These are phyloP conservation scores for Scutellospora calospora DNA, from an alignment of 371 early-diverging fungal species.

Conservation along the genomic window DNA sequence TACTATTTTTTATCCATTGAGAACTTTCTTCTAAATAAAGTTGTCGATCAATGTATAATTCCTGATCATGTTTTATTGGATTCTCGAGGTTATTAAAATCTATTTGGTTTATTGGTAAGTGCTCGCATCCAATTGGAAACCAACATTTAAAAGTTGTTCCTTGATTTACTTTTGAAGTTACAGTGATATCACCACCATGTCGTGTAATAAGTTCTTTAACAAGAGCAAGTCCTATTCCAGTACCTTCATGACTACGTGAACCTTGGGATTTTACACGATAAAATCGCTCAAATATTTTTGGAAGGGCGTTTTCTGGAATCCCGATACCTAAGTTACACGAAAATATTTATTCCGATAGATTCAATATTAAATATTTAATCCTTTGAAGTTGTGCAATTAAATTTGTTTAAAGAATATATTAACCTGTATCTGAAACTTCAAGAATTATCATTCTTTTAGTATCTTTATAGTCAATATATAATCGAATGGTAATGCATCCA, in stretches of 20 bases:
- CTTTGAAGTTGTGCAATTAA: too few species aligned
- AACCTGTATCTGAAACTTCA: conserved; percentile 48
- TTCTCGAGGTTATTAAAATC: too few species aligned
- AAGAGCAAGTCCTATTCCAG: conserved; percentile 57
- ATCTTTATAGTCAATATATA: conserved; percentile 46
- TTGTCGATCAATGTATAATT: conserved; percentile 10
- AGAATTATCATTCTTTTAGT: conserved; percentile 46
- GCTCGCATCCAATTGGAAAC: conserved; percentile 50
- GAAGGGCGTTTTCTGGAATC: conserved; percentile 49
- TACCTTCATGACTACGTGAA: conserved; percentile 57
- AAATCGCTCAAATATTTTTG: conserved; percentile 54
- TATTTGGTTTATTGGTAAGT: conserved; percentile 36
- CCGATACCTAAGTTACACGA: conserved; percentile 49
- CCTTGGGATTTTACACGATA: conserved; percentile 54
- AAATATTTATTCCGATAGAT: too few species aligned
- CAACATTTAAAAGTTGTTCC: conserved; percentile 54
- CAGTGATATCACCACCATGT: conserved; percentile 55
- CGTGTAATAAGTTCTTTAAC: conserved; percentile 56
- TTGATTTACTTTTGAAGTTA: conserved; percentile 47
- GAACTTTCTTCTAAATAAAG: conserved; percentile 31
- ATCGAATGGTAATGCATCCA: conserved; percentile 50
- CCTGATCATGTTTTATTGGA: background rate
- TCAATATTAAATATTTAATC: too few species aligned
- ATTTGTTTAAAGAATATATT: background rate
- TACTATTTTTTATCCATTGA: conserved; percentile 36